Evolutionary conservation across 2,329 filamentous ascomycete species (phyloP).

Genomic region (Fusarium piperis): DNA sequence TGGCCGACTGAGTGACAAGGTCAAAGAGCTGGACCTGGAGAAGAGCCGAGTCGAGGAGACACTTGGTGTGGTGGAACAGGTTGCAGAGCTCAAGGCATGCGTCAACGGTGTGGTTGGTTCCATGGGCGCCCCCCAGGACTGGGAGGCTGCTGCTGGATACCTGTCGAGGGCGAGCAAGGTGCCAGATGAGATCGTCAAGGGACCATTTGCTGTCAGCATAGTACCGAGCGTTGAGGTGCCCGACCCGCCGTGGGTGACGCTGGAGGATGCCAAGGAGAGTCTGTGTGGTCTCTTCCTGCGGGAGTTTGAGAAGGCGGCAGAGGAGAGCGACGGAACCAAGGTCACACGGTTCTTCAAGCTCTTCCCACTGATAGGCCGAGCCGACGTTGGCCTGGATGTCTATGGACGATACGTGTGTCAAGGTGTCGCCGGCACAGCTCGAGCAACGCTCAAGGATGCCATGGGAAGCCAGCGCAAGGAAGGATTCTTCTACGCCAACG

Average conservation of each 20-base stretch:
- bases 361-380: conserved; percentile 90
- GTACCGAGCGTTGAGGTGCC: conserved; percentile 97
- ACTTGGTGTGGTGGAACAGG: conserved; percentile 91
- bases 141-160: conserved; percentile 95
- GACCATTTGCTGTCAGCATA: conserved; percentile 88
- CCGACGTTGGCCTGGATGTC: conserved; percentile 89
- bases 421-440: conserved; percentile 86
- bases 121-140: conserved; percentile 98
- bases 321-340: conserved; percentile 85
- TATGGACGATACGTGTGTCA: conserved; percentile 97
- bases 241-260: conserved; percentile 85
- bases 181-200: conserved; percentile 80
- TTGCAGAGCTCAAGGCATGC: conserved; percentile 95
- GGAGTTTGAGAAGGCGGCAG: conserved; percentile 93
- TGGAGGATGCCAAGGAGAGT: conserved; percentile 88
- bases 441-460: conserved; percentile 79
- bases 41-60: conserved; percentile 92
- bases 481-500: conserved; percentile 90
- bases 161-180: conserved; percentile 84
- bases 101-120: conserved; percentile 93
- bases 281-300: conserved; percentile 89
- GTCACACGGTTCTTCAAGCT: conserved; percentile 98
- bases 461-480: conserved; percentile 68
- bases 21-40: conserved; percentile 88
- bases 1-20: conserved; percentile 83